Percentiles rank a stretch among this genome's conserved stretches.
Evolutionary conservation across 306 rosid genomes (phyloP).

Genomic region (Mimosa bimucronata): DNA sequence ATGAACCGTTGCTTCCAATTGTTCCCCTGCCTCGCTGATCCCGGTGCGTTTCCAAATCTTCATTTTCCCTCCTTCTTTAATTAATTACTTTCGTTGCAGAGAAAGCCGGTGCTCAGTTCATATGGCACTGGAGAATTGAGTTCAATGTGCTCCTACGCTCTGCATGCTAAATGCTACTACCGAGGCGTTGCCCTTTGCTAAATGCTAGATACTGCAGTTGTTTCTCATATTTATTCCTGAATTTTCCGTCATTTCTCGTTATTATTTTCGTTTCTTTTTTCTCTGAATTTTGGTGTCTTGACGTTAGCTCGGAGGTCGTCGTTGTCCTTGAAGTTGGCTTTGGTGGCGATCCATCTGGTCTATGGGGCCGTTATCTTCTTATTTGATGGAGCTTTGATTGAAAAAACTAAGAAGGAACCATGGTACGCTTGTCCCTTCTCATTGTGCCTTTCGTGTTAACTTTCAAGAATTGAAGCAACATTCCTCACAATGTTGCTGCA

Average conservation of each 20-base stretch:
- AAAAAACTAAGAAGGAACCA: slow-evolving; percentile 72
- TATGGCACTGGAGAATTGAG: neutral
- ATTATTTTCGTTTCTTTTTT: neutral
- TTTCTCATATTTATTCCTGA: neutral
- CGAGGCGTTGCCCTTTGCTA: neutral
- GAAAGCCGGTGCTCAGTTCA: slow-evolving; percentile 20
- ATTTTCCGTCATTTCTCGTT: neutral
- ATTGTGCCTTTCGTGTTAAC: slow-evolving; percentile 2
- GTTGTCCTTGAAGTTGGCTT: slow-evolving; percentile 68
- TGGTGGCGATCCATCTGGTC: slow-evolving; percentile 70
- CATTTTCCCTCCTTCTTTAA: neutral
- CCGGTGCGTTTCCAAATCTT: slow-evolving; percentile 51
- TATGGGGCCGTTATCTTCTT: slow-evolving; percentile 73
- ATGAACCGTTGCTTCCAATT: slow-evolving; percentile 60
- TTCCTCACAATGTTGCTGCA: slow-evolving; percentile 26
- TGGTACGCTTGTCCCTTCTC: slow-evolving; percentile 53
- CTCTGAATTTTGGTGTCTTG: slow-evolving; percentile 24
- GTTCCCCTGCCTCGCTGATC: slow-evolving; percentile 81
- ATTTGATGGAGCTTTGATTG: slow-evolving; percentile 72
- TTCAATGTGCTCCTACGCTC: slow-evolving; percentile 9
- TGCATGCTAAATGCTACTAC: slow-evolving; percentile 3
- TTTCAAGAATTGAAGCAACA: neutral
- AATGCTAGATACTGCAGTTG: neutral
- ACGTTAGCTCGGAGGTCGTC: slow-evolving; percentile 86
- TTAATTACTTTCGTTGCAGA: slow-evolving; percentile 10